Conservation (phyloP, 169 alveolate genomes). For the Plasmodium gonderi region DNA sequence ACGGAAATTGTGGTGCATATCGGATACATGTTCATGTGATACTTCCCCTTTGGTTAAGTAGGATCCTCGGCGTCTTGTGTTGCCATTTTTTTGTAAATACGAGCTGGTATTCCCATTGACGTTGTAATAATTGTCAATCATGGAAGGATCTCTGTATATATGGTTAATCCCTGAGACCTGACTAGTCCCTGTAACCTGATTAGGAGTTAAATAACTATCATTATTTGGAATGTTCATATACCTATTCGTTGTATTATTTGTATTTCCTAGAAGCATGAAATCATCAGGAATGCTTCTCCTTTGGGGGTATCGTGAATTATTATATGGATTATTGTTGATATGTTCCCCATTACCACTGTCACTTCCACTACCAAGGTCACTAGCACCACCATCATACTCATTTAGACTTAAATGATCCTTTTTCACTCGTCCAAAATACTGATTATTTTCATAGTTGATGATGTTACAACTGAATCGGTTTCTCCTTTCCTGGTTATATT, state of each 20-base stretch:
- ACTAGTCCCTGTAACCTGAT: neutral
- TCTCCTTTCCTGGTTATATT: neutral
- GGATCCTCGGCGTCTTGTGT: neutral
- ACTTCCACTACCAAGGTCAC: too few relatives aligned
- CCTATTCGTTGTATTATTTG: neutral
- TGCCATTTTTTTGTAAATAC: too few relatives aligned
- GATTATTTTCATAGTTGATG: neutral
- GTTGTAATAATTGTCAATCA: neutral
- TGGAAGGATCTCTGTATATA: neutral
- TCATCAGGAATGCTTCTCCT: conserved; percentile 60
- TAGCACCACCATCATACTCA: neutral
- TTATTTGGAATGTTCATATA: neutral
- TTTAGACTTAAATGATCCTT: neutral
- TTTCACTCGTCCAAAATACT: neutral
- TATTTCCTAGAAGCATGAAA: neutral
- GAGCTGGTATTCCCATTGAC: neutral
- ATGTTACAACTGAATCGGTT: conserved; percentile 24
- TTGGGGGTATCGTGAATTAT: neutral
- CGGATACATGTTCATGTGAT: too few relatives aligned
- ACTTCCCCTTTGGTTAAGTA: neutral
- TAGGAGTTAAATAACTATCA: too few relatives aligned
- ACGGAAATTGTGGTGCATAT: too few relatives aligned
- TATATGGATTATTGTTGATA: neutral
- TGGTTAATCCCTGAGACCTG: neutral
- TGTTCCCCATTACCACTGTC: neutral